These are phyloP conservation scores for Clarireedia homoeocarpa DNA, from an alignment of 2,329 filamentous ascomycete species.

Conservation along the genomic window DNA sequence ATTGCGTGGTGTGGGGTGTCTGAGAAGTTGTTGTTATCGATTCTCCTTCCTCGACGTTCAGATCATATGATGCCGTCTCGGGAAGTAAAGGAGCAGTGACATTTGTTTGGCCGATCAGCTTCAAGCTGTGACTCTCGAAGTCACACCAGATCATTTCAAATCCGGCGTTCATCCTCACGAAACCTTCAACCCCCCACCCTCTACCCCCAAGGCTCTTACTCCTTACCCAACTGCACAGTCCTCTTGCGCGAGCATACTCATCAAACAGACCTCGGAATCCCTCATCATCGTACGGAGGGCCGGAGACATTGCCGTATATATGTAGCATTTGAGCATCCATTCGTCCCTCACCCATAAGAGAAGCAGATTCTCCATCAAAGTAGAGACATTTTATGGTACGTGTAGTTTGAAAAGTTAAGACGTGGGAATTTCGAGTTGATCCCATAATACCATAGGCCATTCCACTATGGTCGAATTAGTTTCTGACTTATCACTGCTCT, in stretches of 20 bases:
- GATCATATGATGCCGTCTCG: conserved; percentile 6
- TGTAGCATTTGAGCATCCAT: conserved; percentile 43
- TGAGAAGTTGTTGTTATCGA: conserved; percentile 29
- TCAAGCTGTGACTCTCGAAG: conserved; percentile 37
- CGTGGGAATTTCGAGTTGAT: conserved; percentile 33
- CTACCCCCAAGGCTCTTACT: conserved; percentile 34
- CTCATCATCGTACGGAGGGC: conserved; percentile 21
- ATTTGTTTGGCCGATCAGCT: conserved; percentile 37
- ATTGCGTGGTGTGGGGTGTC: conserved; percentile 27
- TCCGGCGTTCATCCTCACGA: conserved; percentile 44
- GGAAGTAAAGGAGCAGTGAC: conserved; percentile 37
- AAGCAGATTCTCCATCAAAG: conserved; percentile 43
- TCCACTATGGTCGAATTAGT: conserved; percentile 27
- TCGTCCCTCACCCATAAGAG: conserved; percentile 39
- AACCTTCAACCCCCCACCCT: conserved; percentile 42
- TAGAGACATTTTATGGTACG: conserved; percentile 37
- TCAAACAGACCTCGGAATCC: conserved; percentile 32
- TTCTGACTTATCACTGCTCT: not conserved
- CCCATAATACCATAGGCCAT: conserved; percentile 49
- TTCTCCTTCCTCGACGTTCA: conserved; percentile 9
- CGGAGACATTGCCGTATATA: conserved; percentile 39
- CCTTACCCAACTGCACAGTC: conserved; percentile 39
- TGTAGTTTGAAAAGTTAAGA: conserved; percentile 42
- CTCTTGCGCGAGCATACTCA: conserved; percentile 41
- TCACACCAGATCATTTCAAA: conserved; percentile 47